Evolutionary conservation across 2,329 filamentous ascomycete genomes (phyloP).

Genomic region (Aspergillus niger): DNA sequence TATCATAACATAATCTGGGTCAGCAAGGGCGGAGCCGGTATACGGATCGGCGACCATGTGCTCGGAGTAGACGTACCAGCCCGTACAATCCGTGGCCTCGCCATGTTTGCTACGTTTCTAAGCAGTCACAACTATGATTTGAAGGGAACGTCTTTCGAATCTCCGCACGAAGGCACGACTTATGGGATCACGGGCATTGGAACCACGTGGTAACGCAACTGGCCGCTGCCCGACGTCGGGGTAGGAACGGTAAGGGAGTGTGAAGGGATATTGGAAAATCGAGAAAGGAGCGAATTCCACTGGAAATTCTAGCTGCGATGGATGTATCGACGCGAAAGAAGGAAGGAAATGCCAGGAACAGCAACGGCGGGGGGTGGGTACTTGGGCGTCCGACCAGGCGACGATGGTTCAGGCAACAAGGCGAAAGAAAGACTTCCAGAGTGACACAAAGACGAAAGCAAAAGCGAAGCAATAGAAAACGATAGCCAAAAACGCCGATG

Average conservation of each 20-base stretch:
- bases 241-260: conserved; percentile 7
- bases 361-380: conserved; percentile 18
- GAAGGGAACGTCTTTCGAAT: conserved; percentile 12
- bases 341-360: conserved; percentile 22
- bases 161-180: conserved; percentile 23
- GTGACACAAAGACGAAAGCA: conserved; percentile 17
- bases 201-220: conserved; percentile 13
- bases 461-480: conserved; percentile 18
- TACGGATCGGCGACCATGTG: background rate
- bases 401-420: conserved; percentile 24
- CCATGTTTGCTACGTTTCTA: conserved; percentile 33
- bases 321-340: conserved; percentile 13
- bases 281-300: conserved; percentile 12
- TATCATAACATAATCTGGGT: conserved; percentile 40
- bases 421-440: conserved; percentile 35
- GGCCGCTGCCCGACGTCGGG: conserved; percentile 13
- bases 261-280: background rate
- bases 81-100: conserved; percentile 49
- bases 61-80: conserved; percentile 40
- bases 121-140: conserved; percentile 12
- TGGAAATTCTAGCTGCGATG: conserved; percentile 9
- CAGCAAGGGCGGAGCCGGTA: background rate
- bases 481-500: conserved; percentile 10
- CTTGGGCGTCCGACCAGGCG: conserved; percentile 18
- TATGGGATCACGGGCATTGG: conserved; percentile 22